Evolutionary conservation across 2,329 filamentous ascomycete species (phyloP).

Genomic region (Didymella pinodella): DNA sequence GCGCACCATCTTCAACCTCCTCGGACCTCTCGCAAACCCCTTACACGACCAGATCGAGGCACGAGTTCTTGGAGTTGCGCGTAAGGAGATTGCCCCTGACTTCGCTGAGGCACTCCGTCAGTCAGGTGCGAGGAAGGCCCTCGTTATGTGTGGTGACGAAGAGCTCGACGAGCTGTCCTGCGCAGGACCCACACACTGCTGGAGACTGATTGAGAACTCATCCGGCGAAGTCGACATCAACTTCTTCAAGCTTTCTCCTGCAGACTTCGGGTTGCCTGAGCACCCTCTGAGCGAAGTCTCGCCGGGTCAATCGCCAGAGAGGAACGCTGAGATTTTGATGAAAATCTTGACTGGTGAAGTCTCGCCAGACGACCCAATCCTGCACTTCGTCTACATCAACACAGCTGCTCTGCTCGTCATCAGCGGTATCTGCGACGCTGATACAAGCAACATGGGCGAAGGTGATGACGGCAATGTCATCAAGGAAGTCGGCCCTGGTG

Average conservation of each 20-base stretch:
- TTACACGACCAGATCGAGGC: constrained; percentile 82
- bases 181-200: constrained; percentile 87
- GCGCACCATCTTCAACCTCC: constrained; percentile 96
- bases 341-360: constrained; percentile 78
- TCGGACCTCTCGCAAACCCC: constrained; percentile 91
- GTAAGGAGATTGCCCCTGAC: constrained; percentile 83
- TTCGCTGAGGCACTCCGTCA: constrained; percentile 86
- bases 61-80: constrained; percentile 89
- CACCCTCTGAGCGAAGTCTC: constrained; percentile 82
- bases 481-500: constrained; percentile 81
- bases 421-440: constrained; percentile 84
- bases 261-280: constrained; percentile 82
- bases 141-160: constrained; percentile 93
- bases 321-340: constrained; percentile 87
- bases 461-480: constrained; percentile 84
- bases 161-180: constrained; percentile 96
- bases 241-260: constrained; percentile 78
- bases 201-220: constrained; percentile 70
- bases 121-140: constrained; percentile 78
- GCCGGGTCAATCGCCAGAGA: constrained; percentile 81
- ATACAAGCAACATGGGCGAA: constrained; percentile 78
- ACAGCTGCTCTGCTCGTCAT: constrained; percentile 86
- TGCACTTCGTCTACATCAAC: constrained; percentile 95
- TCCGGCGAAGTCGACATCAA: constrained; percentile 67
- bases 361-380: constrained; percentile 77